Conservation (phyloP, 768 basidiomycete genomes). For the Suillus variegatus region DNA sequence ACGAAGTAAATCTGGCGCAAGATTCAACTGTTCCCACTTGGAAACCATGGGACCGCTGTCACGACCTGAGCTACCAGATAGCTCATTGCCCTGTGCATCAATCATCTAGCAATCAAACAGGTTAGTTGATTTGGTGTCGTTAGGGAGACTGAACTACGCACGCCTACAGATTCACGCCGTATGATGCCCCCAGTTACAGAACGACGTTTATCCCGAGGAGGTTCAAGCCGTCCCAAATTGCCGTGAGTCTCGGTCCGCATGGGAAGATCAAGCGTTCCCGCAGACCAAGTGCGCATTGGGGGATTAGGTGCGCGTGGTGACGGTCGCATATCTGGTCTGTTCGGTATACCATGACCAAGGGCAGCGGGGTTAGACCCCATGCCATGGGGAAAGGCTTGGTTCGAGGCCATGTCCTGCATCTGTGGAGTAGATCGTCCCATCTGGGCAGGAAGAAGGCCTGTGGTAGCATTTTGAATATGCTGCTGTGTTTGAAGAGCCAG, state of each 20-base stretch:
- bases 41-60: slow-evolving; percentile 81
- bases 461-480: slow-evolving; percentile 50
- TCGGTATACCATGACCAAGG: slow-evolving; percentile 63
- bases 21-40: slow-evolving; percentile 93
- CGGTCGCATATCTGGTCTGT: slow-evolving; percentile 63
- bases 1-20: slow-evolving; percentile 84
- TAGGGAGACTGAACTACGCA: slow-evolving; percentile 39
- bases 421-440: slow-evolving; percentile 35
- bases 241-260: slow-evolving; percentile 49
- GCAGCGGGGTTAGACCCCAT: slow-evolving; percentile 39
- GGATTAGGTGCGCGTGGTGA: slow-evolving; percentile 64
- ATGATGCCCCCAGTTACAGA: slow-evolving; percentile 63
- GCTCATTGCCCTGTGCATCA: slow-evolving; percentile 57
- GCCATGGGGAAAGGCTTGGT: slow-evolving; percentile 39
- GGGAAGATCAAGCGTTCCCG: slow-evolving; percentile 76
- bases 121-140: slow-evolving; percentile 17
- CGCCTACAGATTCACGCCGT: slow-evolving; percentile 75
- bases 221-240: slow-evolving; percentile 37
- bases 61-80: slow-evolving; percentile 55
- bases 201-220: slow-evolving; percentile 69
- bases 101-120: slow-evolving; percentile 41
- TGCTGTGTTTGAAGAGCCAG: slow-evolving; percentile 78
- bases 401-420: slow-evolving; percentile 47
- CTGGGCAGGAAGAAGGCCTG: slow-evolving; percentile 32
- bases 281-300: slow-evolving; percentile 83